These are phyloP conservation scores for Globisporangium rhizosaccharum DNA, from an alignment of 352 stramenopile genomes.

Conservation along the genomic window DNA sequence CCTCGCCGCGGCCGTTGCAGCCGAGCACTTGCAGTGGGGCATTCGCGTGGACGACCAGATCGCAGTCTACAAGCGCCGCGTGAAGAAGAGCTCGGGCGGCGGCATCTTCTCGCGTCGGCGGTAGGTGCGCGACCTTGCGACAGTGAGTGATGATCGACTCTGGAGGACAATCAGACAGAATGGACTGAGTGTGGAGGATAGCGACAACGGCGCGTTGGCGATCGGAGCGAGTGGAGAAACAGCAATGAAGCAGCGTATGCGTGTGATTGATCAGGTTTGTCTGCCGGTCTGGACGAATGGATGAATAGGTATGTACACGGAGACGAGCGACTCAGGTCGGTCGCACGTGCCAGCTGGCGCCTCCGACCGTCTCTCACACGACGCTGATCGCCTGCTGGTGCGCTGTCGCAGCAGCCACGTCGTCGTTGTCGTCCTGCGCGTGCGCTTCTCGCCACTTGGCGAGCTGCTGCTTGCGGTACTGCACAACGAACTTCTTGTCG, in stretches of 20 bases:
- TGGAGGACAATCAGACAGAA: too few relatives aligned
- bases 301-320: background rate
- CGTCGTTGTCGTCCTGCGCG: background rate
- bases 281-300: background rate
- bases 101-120: conserved; percentile 66
- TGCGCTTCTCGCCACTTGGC: conserved; percentile 43
- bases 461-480: conserved; percentile 70
- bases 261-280: background rate
- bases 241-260: background rate
- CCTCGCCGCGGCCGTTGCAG: conserved; percentile 62
- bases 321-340: too few relatives aligned
- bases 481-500: conserved; percentile 55
- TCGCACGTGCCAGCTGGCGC: background rate
- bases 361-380: conserved; percentile 20
- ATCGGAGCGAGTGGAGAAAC: too few relatives aligned
- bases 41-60: conserved; percentile 87
- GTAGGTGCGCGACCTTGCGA: conserved; percentile 25
- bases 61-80: conserved; percentile 85
- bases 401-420: background rate
- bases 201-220: too few relatives aligned
- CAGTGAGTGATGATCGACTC: too few relatives aligned
- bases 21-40: conserved; percentile 84
- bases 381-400: conserved; percentile 26
- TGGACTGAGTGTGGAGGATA: too few relatives aligned
- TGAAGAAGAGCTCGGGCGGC: conserved; percentile 46